Base-by-base conservation (phyloP, 2,329 filamentous ascomycete genomes). In the Biscogniauxia marginata region DNA sequence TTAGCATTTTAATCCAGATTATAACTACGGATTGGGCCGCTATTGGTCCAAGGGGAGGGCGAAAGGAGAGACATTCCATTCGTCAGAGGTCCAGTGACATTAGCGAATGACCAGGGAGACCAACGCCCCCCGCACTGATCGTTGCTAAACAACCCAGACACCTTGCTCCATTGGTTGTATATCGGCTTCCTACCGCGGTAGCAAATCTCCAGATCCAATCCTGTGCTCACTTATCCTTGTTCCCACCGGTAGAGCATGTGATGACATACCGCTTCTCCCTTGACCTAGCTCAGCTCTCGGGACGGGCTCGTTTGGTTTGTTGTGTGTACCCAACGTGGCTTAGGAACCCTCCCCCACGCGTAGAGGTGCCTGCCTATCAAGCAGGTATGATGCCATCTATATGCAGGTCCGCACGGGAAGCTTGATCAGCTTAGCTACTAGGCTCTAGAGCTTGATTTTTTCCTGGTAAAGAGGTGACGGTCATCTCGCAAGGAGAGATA, bases 171-270 rank as follows among this genome's bases (percentile, higher is more conserved):
- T 53, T 13, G 19, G 34, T 46, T 21, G 20, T 46, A 34, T 39
- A 18, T 44, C 20, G 11, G 8, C 20, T 30, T 43, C 30, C 50
- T 56, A 49, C 55, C 57, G 54, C 50, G 56, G 54, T 50, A 57
- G 48, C 23, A 62, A 47, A 57, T 47, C 34, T 54, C 39, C 46
- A 46, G 53, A 53, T 50, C 57, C 57, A 64, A 59, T 61, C 62
- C 53, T 39, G 47, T 59, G 39, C 50, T 49, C 57, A 46, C 53
- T 54, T 46, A 46, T 43, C 51, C 54, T 46, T n/a, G 50, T 25
- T 48, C 39, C 39, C 53, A 39, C 22, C 49, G 22, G 49, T 39
- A 43, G 39, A 39, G 50, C 60, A 64, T 64, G 60, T 61, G 58
- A 63, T 61, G 51, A n/a, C 30, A 39, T 39, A 39, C 30, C 30